Evolutionary conservation across 2,329 filamentous ascomycete genomes (phyloP).

Genomic region (Neoscytalidium dimidiatum): DNA sequence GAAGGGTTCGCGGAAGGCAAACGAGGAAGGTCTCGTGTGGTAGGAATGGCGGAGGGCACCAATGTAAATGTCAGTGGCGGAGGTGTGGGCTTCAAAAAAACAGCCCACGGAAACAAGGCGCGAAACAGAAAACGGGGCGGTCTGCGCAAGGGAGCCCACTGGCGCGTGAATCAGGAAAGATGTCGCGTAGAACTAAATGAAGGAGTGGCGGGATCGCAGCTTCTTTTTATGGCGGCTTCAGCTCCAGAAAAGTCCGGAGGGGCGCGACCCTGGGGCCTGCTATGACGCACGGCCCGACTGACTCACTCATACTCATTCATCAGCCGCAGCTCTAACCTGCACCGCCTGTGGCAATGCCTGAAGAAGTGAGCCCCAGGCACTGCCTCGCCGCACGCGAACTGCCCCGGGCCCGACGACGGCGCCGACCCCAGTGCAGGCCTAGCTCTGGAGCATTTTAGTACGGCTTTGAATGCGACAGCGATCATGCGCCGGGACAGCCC

Average conservation of each 20-base stretch:
- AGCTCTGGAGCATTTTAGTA: neutral
- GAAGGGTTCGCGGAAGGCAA: neutral
- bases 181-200: slow-evolving; percentile 17
- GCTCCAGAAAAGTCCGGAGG: slow-evolving; percentile 5
- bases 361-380: neutral
- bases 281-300: slow-evolving; percentile 16
- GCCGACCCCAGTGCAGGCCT: neutral
- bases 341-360: neutral
- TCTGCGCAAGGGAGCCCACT: no score
- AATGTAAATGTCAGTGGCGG: neutral
- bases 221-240: neutral
- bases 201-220: neutral
- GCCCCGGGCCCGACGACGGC: neutral
- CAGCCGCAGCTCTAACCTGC: neutral
- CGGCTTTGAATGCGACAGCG: neutral
- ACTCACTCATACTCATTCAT: slow-evolving; percentile 2
- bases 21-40: neutral
- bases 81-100: slow-evolving; percentile 30
- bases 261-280: neutral
- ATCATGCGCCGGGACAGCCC: neutral
- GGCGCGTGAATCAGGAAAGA: neutral
- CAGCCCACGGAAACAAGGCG: slow-evolving; percentile 33
- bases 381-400: neutral
- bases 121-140: slow-evolving; percentile 21
- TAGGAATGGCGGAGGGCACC: neutral